These are phyloP conservation scores for Nepenthes alata DNA, from an alignment of 179 eudicot genomes.

Conservation along the genomic window DNA sequence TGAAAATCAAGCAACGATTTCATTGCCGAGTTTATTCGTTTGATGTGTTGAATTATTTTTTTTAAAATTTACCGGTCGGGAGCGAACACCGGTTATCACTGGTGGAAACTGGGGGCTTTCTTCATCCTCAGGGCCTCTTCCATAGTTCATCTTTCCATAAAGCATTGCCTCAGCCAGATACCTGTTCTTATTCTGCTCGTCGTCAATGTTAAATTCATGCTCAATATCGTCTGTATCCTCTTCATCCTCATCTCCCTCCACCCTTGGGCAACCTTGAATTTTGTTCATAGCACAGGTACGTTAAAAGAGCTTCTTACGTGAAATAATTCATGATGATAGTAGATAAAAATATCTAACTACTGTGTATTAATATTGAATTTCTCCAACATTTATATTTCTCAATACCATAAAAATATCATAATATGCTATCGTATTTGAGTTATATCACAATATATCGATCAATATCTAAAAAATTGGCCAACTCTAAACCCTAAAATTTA, in stretches of 20 bases:
- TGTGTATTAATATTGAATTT: no score
- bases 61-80: conserved; percentile 43
- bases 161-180: conserved; percentile 80
- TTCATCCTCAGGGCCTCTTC: conserved; percentile 80
- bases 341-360: no score
- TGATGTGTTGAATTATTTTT: no score
- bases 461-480: no score
- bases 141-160: conserved; percentile 93
- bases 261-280: conserved; percentile 75
- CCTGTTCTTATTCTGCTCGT: conserved; percentile 49
- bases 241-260: conserved; percentile 93
- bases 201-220: conserved; percentile 73
- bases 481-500: no score
- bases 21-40: background rate
- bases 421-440: no score
- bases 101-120: conserved; percentile 56
- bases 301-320: no score
- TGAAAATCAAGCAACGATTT: background rate
- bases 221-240: conserved; percentile 92
- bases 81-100: conserved; percentile 60
- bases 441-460: no score
- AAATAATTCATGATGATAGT: no score
- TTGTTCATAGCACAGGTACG: background rate
- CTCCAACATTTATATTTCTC: no score
- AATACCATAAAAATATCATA: no score